Percentiles rank a stretch among this genome's conserved stretches.
phyloP scores from a whole-genome alignment of 140 eudicot species.

The Anethum foeniculum region DNA sequence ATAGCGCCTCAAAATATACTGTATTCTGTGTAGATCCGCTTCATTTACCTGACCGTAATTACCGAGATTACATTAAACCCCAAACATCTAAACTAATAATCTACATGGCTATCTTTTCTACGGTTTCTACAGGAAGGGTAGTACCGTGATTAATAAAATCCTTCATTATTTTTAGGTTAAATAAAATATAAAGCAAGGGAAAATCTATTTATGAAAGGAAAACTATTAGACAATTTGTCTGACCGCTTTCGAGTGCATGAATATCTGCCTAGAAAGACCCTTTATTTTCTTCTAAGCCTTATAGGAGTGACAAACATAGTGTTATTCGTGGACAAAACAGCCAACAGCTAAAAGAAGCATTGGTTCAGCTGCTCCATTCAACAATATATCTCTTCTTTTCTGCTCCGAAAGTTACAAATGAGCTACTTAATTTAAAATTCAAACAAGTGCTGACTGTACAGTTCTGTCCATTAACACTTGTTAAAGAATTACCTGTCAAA shows the following conservation, averaged over 20 bases:
- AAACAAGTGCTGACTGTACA: background rate
- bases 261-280: background rate
- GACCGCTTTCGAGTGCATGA: background rate
- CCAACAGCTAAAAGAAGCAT: background rate
- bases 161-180: background rate
- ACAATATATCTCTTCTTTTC: background rate
- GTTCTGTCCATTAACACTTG: conserved; percentile 2
- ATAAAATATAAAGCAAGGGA: conserved; percentile 6
- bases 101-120: background rate
- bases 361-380: background rate
- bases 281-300: background rate
- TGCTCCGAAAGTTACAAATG: background rate
- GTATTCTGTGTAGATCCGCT: background rate
- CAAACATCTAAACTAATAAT: background rate
- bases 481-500: conserved; percentile 46
- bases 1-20: background rate
- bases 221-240: background rate
- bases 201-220: background rate
- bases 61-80: background rate
- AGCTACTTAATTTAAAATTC: conserved; percentile 12
- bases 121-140: background rate
- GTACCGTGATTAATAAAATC: background rate
- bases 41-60: background rate
- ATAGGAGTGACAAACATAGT: background rate
- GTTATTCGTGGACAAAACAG: background rate